These are phyloP conservation scores for Agaricales sp. DNA, from an alignment of 1,284 basidiomycete species.

Conservation along the genomic window DNA sequence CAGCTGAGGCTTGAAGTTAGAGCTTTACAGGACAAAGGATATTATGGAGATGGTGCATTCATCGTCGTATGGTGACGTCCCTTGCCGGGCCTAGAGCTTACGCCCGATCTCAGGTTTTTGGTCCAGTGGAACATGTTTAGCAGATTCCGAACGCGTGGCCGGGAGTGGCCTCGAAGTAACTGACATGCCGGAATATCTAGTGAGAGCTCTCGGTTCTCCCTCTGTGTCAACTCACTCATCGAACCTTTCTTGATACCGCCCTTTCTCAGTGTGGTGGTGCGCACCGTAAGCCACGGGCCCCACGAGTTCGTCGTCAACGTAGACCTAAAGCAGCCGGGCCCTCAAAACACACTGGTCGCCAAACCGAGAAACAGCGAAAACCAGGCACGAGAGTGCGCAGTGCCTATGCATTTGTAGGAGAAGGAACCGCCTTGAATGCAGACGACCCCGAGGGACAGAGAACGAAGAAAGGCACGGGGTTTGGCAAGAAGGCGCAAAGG, in stretches of 20 bases:
- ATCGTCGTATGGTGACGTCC: too few relatives aligned
- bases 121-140: slow-evolving; percentile 63
- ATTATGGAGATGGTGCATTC: slow-evolving; percentile 65
- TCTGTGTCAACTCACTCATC: slow-evolving; percentile 6
- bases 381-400: slow-evolving; percentile 55
- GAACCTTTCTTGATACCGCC: too few relatives aligned
- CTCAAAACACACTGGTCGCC: slow-evolving; percentile 44
- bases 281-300: slow-evolving; percentile 46
- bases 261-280: slow-evolving; percentile 66
- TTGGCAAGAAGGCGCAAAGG: slow-evolving; percentile 64
- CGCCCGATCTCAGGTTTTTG: slow-evolving; percentile 58
- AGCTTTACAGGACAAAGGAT: slow-evolving; percentile 57
- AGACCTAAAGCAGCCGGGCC: slow-evolving; percentile 30
- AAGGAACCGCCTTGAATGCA: slow-evolving; percentile 42
- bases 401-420: slow-evolving; percentile 45
- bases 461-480: slow-evolving; percentile 43
- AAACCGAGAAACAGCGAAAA: slow-evolving; percentile 57
- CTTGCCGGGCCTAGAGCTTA: slow-evolving; percentile 2
- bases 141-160: slow-evolving; percentile 44
- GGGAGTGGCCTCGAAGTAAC: slow-evolving; percentile 40
- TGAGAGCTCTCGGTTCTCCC: slow-evolving; percentile 16
- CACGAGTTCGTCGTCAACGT: slow-evolving; percentile 25
- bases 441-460: slow-evolving; percentile 24
- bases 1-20: slow-evolving; percentile 54
- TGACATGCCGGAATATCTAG: slow-evolving; percentile 69